Conservation (phyloP, 2,329 filamentous ascomycete species). For the Aspergillus melleus region DNA sequence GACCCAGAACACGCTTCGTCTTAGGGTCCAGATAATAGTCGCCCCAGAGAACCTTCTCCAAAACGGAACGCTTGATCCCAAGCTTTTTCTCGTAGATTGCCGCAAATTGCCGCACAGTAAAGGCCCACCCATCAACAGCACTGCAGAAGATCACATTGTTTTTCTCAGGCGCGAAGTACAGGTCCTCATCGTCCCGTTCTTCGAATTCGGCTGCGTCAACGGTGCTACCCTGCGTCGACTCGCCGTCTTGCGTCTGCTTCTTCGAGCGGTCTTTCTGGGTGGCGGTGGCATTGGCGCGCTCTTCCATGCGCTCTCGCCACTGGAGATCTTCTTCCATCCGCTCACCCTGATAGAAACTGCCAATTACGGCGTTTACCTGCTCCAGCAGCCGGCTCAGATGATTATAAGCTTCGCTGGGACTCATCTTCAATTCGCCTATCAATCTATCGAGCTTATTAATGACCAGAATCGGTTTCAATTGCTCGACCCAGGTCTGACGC, state of each 20-base stretch:
- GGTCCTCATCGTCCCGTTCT: conserved; percentile 91
- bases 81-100: conserved; percentile 94
- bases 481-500: conserved; percentile 92
- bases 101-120: conserved; percentile 93
- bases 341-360: conserved; percentile 96
- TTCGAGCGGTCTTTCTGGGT: conserved; percentile 54
- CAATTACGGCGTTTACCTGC: conserved; percentile 95
- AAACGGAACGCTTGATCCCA: conserved; percentile 80
- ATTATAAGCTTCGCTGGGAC: conserved; percentile 80
- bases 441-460: conserved; percentile 99
- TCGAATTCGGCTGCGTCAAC: conserved; percentile 65
- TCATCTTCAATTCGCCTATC: conserved; percentile 93
- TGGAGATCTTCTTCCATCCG: conserved; percentile 97
- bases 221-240: conserved; percentile 50
- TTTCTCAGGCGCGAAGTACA: conserved; percentile 97
- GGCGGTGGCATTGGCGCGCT: conserved; percentile 71
- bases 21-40: conserved; percentile 97
- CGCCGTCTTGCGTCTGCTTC: conserved; percentile 40
- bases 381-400: conserved; percentile 88
- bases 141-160: conserved; percentile 99
- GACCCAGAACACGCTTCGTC: conserved; percentile 85
- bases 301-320: conserved; percentile 92
- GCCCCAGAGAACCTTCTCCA: conserved; percentile 96
- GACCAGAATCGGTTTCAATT: conserved; percentile 88
- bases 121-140: conserved; percentile 98